These are phyloP conservation scores for Leishmania gerbilli DNA, from an alignment of 208 protist species.

Conservation along the genomic window DNA sequence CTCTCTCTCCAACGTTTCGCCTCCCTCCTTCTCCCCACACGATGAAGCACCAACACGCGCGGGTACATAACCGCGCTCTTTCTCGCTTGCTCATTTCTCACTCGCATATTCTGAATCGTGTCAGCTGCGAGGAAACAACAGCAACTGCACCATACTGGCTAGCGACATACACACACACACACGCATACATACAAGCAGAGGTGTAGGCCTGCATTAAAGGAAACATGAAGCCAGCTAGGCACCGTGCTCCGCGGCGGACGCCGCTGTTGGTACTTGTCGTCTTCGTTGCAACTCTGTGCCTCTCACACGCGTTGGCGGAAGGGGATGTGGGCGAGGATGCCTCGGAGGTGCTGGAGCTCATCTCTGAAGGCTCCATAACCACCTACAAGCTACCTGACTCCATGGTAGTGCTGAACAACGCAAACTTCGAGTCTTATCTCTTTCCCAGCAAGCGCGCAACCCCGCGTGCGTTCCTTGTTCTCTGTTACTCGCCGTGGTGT, in stretches of 20 bases:
- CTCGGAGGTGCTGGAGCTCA: slow-evolving; percentile 24
- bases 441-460: slow-evolving; percentile 40
- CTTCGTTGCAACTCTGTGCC: slow-evolving; percentile 4
- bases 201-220: neutral
- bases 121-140: neutral
- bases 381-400: slow-evolving; percentile 39
- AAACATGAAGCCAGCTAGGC: neutral
- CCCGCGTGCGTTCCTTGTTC: slow-evolving; percentile 64
- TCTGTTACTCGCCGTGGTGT: slow-evolving; percentile 88
- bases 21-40: neutral
- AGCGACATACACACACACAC: neutral
- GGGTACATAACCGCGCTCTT: neutral
- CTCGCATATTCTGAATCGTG: neutral
- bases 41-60: neutral
- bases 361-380: slow-evolving; percentile 23
- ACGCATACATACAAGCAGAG: neutral
- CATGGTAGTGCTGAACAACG: slow-evolving; percentile 39
- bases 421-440: slow-evolving; percentile 70
- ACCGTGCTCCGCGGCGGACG: neutral
- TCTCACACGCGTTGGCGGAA: slow-evolving; percentile 3
- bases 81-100: neutral
- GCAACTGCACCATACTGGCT: neutral
- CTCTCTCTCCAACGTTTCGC: too few relatives aligned
- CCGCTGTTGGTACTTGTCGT: slow-evolving; percentile 7
- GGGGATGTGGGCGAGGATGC: slow-evolving; percentile 25